Base-by-base conservation (phyloP, 2,329 filamentous ascomycete genomes). In the Pseudomassariella vexata region DNA sequence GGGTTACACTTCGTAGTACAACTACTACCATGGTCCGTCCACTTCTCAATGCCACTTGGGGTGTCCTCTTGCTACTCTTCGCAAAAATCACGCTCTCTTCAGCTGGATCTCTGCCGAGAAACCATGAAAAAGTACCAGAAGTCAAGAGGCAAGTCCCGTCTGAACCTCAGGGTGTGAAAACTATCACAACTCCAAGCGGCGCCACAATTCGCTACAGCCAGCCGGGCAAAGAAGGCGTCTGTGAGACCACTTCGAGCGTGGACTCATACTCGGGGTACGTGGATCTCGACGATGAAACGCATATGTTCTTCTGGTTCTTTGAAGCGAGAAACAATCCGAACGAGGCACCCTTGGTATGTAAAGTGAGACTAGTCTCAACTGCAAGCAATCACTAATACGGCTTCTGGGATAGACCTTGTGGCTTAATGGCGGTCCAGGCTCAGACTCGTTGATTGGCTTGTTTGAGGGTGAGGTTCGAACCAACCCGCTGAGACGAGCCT, bases 371-470 rank as follows among this genome's bases (percentile, higher is more conserved):
- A n/a, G n/a, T n/a, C n/a, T n/a, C n/a, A n/a, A n/a, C n/a, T n/a
- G n/a, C n/a, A n/a, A n/a, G n/a, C n/a, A n/a, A n/a, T n/a, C n/a
- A n/a, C n/a, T n/a, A n/a, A n/a, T n/a, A n/a, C n/a, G n/a, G n/a
- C n/a, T n/a, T n/a, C n/a, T n/a, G n/a, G n/a, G n/a, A n/a, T n/a
- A n/a, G n/a, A 65, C 49, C 1, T 26, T 52, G 4, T 52, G 50
- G 49, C 66, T 76, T 21, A 75, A 73, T 48, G 72, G 73, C 16
- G 73, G 73, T 4, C 73, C 73, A 6, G 73, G 72, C 15, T 63
- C 60, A 22, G 71, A 68, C 46, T 72, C 67, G 16, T 64, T 76
- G 60, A 59, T 73, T 29, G 72, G 72, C 3, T 49, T 76, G 14
- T 76, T 76, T 26, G 50, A 53, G 36, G 48, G 50, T 51, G 19